These are phyloP conservation scores for Mangifera indica DNA, from an alignment of 345 rosid genomes.

Conservation along the genomic window DNA sequence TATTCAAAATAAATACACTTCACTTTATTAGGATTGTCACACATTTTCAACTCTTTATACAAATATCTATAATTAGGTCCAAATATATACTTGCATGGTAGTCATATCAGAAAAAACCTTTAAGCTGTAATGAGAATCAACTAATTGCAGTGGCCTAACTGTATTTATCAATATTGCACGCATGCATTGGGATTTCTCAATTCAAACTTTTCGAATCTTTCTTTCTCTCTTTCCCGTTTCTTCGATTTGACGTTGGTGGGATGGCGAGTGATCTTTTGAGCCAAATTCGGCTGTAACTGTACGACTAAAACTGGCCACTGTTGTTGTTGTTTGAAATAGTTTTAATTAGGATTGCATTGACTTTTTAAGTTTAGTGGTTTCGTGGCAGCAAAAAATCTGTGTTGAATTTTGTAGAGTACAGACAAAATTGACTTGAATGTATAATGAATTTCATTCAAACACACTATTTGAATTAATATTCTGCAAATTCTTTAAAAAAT, in stretches of 20 bases:
- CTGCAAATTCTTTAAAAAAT: too few relatives aligned
- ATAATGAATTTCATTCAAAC: too few relatives aligned
- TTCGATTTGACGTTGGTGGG: conserved; percentile 2
- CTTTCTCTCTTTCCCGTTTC: background rate
- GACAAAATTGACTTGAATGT: too few relatives aligned
- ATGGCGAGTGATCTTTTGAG: conserved; percentile 1
- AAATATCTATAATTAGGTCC: conserved; percentile 13
- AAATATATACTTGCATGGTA: background rate
- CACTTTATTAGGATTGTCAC: too few relatives aligned
- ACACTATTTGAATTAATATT: too few relatives aligned
- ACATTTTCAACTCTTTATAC: conserved; percentile 29
- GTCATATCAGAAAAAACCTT: conserved; percentile 2
- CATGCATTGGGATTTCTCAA: background rate
- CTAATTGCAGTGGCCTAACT: conserved; percentile 14
- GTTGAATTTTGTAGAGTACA: too few relatives aligned
- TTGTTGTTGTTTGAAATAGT: background rate
- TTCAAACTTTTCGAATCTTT: background rate
- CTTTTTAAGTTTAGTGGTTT: background rate
- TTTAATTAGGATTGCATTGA: background rate
- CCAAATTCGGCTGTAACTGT: conserved; percentile 1
- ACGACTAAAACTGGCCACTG: background rate
- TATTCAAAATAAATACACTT: too few relatives aligned
- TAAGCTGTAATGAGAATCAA: conserved; percentile 13
- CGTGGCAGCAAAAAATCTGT: too few relatives aligned
- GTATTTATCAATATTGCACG: conserved; percentile 10